phyloP scores from a whole-genome alignment of 2,329 filamentous ascomycete species.

The Fusarium heterosporum region DNA sequence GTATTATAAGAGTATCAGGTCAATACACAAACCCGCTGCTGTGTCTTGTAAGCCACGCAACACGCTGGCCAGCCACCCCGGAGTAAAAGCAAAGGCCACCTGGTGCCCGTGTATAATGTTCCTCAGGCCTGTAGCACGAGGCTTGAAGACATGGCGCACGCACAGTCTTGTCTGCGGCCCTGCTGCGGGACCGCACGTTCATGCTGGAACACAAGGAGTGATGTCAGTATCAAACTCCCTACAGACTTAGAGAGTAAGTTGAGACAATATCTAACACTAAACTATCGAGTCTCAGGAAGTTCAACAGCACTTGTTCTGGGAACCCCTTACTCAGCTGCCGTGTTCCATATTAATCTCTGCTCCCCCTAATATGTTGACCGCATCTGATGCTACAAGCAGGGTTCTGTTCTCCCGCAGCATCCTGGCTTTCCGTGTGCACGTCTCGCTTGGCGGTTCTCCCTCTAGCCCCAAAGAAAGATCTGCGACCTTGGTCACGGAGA shows the following conservation, averaged over 20 bases:
- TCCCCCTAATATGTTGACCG: conserved; percentile 44
- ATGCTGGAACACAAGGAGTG: conserved; percentile 27
- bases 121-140: conserved; percentile 30
- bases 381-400: conserved; percentile 36
- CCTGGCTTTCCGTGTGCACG: conserved; percentile 48
- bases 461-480: conserved; percentile 40
- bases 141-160: conserved; percentile 40
- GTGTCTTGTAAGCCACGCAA: conserved; percentile 41
- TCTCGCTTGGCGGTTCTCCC: conserved; percentile 38
- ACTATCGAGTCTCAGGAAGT: conserved; percentile 24
- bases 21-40: conserved; percentile 31
- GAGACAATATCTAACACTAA: conserved; percentile 36
- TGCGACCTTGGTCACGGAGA: conserved; percentile 36
- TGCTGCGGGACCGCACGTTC: conserved; percentile 22
- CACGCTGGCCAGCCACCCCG: conserved; percentile 41
- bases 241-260: conserved; percentile 18
- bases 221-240: conserved; percentile 41
- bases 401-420: conserved; percentile 34
- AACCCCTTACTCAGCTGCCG: conserved; percentile 18
- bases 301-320: neutral
- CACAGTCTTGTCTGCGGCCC: conserved; percentile 37
- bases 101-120: conserved; percentile 36
- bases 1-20: conserved; percentile 30
- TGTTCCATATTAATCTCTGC: conserved; percentile 34
- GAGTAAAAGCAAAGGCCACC: conserved; percentile 38